These are phyloP conservation scores for Lachancea meyersii DNA, from an alignment of 805 yeast species.

Conservation along the genomic window DNA sequence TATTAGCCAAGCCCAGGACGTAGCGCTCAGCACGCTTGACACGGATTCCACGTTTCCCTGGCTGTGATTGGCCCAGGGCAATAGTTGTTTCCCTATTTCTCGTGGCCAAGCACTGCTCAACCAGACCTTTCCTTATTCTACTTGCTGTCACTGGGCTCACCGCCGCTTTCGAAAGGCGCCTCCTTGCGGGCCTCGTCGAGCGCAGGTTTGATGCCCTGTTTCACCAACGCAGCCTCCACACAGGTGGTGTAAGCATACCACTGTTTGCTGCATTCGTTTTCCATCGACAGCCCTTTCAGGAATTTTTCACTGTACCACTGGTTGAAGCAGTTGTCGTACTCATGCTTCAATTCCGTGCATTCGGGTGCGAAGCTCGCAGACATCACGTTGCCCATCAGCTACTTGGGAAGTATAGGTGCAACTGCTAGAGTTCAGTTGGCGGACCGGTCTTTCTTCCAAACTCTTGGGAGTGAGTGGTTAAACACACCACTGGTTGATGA, in stretches of 20 bases:
- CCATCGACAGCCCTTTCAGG: constrained; percentile 45
- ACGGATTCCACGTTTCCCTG: too few species aligned
- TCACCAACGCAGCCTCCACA: constrained; percentile 62
- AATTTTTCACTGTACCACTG: constrained; percentile 90
- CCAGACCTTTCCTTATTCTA: neutral
- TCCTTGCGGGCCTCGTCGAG: constrained; percentile 85
- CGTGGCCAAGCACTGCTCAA: neutral
- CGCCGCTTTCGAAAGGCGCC: constrained; percentile 78
- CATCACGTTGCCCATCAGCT: constrained; percentile 63
- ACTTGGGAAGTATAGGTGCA: too few species aligned
- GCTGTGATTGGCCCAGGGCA: too few species aligned
- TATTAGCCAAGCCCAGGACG: too few species aligned
- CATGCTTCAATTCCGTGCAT: constrained; percentile 78
- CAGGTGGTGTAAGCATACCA: constrained; percentile 91
- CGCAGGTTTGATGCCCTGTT: constrained; percentile 73
- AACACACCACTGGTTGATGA: too few species aligned
- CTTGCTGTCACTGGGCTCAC: constrained; percentile 31
- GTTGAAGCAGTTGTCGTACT: constrained; percentile 90
- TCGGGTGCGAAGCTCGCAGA: constrained; percentile 95
- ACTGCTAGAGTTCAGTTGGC: too few species aligned
- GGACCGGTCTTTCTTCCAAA: too few species aligned
- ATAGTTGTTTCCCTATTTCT: neutral
- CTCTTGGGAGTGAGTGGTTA: neutral
- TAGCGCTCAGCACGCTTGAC: too few species aligned
- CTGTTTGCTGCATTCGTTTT: constrained; percentile 84